phyloP scores from a whole-genome alignment of 345 rosid genomes.

The Zanthoxylum bungeanum region DNA sequence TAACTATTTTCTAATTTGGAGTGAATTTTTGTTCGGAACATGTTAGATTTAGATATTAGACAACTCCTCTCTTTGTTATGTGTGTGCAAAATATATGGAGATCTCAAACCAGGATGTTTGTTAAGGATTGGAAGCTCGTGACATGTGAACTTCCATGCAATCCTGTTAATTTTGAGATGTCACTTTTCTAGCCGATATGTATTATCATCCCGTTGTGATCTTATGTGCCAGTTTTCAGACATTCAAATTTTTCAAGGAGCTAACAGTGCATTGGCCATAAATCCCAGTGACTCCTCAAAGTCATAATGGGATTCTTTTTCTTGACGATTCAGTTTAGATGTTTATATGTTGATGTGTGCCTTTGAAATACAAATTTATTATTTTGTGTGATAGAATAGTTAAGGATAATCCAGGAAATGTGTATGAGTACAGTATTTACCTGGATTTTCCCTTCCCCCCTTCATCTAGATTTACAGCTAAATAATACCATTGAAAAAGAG shows the following conservation, averaged over 20 bases:
- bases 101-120: not conserved
- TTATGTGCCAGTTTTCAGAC: not conserved
- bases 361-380: not conserved
- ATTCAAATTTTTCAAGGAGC: conserved; percentile 4
- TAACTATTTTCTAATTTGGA: not conserved
- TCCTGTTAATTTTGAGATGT: not conserved
- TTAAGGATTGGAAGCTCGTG: not conserved
- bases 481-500: not conserved
- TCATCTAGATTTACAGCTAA: not conserved
- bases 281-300: not conserved
- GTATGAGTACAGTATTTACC: not conserved
- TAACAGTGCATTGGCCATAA: not conserved
- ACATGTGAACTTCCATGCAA: not conserved
- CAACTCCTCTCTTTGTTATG: not conserved
- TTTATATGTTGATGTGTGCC: not conserved
- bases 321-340: not conserved
- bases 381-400: not conserved
- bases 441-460: not conserved
- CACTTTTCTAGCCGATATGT: not conserved
- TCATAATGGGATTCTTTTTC: not conserved
- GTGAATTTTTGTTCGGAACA: not conserved
- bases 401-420: not conserved
- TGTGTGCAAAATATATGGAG: not conserved
- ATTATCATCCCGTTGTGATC: not conserved
- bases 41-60: not conserved